These are phyloP conservation scores for Aspergillus sp. DNA, from an alignment of 2,329 filamentous ascomycete species.

Conservation along the genomic window DNA sequence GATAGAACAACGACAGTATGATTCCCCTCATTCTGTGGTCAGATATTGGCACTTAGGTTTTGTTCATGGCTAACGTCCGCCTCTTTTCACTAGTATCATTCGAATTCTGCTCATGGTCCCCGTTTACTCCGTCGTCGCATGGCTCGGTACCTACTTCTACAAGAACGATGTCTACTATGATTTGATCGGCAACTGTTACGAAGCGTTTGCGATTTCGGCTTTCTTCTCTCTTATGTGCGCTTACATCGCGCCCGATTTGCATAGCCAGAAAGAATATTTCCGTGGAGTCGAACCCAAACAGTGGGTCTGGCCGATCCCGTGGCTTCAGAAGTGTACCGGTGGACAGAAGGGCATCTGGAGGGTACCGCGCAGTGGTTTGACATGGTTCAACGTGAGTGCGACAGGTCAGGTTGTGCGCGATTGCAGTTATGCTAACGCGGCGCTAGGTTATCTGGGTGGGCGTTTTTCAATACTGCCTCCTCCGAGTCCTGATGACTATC, in stretches of 20 bases:
- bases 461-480: constrained; percentile 83
- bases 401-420: background rate
- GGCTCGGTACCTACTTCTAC: constrained; percentile 73
- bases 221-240: constrained; percentile 83
- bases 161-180: constrained; percentile 77
- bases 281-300: constrained; percentile 65
- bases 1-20: constrained; percentile 61
- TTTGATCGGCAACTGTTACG: constrained; percentile 80
- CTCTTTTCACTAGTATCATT: constrained; percentile 63
- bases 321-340: constrained; percentile 70
- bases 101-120: constrained; percentile 88
- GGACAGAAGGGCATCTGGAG: constrained; percentile 69
- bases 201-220: constrained; percentile 82
- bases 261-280: constrained; percentile 81
- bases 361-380: constrained; percentile 76
- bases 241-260: constrained; percentile 75
- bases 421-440: background rate
- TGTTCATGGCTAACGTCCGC: constrained; percentile 4
- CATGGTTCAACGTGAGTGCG: constrained; percentile 74
- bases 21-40: constrained; percentile 11
- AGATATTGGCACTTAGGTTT: background rate
- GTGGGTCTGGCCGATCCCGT: constrained; percentile 75
- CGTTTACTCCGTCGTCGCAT: constrained; percentile 73
- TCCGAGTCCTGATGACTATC: constrained; percentile 76
- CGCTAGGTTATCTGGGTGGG: constrained; percentile 65